These are phyloP conservation scores for Vitellaria paradoxa DNA, from an alignment of 179 eudicot genomes.

Conservation along the genomic window DNA sequence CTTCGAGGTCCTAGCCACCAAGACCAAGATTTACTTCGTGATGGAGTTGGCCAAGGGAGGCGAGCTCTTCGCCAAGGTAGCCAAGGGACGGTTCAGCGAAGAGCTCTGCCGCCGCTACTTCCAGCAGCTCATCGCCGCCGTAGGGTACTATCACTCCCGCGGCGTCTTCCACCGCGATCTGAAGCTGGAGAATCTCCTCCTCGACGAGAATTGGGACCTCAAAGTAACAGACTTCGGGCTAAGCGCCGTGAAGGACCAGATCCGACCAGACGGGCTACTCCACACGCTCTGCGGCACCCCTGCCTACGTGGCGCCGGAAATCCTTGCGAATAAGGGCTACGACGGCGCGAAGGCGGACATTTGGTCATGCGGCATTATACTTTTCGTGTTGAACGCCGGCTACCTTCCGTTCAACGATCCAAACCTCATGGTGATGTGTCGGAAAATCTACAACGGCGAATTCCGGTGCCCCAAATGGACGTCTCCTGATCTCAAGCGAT, in stretches of 20 bases:
- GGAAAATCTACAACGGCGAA: conserved; percentile 36
- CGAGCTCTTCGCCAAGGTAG: conserved; percentile 45
- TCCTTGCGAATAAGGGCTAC: conserved; percentile 39
- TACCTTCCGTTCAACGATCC: conserved; percentile 43
- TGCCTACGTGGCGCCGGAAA: conserved; percentile 51
- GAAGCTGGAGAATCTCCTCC: conserved; percentile 40
- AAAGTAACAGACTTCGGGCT: conserved; percentile 49
- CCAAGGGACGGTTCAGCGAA: conserved; percentile 48
- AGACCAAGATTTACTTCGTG: conserved; percentile 44
- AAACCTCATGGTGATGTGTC: conserved; percentile 42
- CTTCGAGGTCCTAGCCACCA: conserved; percentile 50
- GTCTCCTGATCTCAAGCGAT: conserved; percentile 24
- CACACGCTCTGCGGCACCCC: conserved; percentile 51
- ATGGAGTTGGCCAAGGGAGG: conserved; percentile 64
- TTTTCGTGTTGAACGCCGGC: conserved; percentile 44
- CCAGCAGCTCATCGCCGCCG: conserved; percentile 52
- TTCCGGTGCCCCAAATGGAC: conserved; percentile 43
- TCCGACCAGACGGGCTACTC: conserved; percentile 24
- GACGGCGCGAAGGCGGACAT: conserved; percentile 50
- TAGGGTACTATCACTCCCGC: conserved; percentile 42
- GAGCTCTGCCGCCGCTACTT: conserved; percentile 53
- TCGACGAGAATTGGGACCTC: conserved; percentile 40
- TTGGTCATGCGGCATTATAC: conserved; percentile 52
- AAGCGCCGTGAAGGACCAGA: conserved; percentile 28
- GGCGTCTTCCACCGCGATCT: conserved; percentile 53